Evolutionary conservation across 306 rosid genomes (phyloP), one percentile per base, ranked within the genome.

Genomic region (Lathyrus aphaca): DNA sequence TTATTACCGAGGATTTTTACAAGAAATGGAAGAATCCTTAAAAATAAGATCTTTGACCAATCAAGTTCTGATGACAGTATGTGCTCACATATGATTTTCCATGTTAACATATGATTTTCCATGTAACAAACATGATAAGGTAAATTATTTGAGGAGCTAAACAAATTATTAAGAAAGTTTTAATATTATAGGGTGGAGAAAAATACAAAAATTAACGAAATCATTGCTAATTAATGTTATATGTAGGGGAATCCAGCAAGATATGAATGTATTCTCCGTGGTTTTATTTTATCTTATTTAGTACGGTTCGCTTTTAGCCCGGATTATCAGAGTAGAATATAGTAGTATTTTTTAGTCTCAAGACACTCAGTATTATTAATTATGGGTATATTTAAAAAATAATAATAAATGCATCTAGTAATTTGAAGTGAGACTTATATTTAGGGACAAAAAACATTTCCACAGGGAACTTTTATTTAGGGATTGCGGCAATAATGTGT

Each of bases 131-230:
- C 51, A 64, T 44, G 23, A 29, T 39, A 57, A 27, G 44, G 13
- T 39, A 55, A 50, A 69, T 11, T 43, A 56, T 10, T 40, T 16
- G 19, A 32, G 44, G 38, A 21, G 68, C 37, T 59, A 50, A 39
- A 61, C 39, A 64, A 64, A 64, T 29, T 63, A 54, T 23, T 17
- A 9, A 55, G 29, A 70, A 19, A 69, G 50, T 16, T 18, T 2
- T 3, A 23, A 35, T 5, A 43, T 44, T 44, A 18, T 23, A 40
- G 11, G 35, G 10, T 10, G n/a, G n/a, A 32, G 39, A 62, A 30
- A 14, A 5, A 25, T 23, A 12, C 60, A 23, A 30, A 40, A 57
- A 57, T 30, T 16, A 62, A 6, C 44, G 0, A 38, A 8, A 72
- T n/a, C 30, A 58, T 58, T 49, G 35, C 6, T 6, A 39, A 38